phyloP scores from a whole-genome alignment of 1,284 basidiomycete genomes.

The Cutaneotrichosporon sp. region DNA sequence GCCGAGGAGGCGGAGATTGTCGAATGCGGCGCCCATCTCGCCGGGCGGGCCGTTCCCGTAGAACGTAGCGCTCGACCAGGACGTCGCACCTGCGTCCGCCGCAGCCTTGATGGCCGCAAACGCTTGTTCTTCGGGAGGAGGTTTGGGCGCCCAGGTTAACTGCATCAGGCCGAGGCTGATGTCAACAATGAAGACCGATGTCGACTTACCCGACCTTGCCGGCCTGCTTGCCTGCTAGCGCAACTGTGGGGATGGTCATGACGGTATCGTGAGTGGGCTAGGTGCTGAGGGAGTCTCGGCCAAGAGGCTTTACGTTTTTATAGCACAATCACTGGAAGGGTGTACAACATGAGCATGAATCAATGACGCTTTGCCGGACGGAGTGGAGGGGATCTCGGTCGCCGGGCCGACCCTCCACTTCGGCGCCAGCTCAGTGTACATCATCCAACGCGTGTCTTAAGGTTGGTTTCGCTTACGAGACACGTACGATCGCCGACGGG shows the following conservation, averaged over 20 bases:
- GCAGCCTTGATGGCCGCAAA: conserved; percentile 61
- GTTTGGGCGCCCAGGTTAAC: conserved; percentile 53
- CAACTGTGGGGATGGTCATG: conserved; percentile 24
- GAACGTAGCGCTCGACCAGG: conserved; percentile 48
- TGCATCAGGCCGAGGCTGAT: conserved; percentile 54
- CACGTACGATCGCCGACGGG: too few species aligned
- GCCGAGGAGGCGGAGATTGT: conserved; percentile 43
- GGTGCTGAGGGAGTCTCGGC: too few species aligned
- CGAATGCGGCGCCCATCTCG: conserved; percentile 18
- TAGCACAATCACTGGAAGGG: too few species aligned
- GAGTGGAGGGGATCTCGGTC: too few species aligned
- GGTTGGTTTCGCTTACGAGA: too few species aligned
- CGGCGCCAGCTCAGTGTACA: too few species aligned
- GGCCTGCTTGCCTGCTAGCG: conserved; percentile 33
- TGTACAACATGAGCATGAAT: too few species aligned
- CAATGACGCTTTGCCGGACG: too few species aligned
- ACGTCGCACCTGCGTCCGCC: conserved; percentile 55
- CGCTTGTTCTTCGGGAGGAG: conserved; percentile 55
- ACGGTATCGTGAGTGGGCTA: conserved; percentile 2
- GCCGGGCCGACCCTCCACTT: too few species aligned
- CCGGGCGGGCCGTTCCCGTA: conserved; percentile 32
- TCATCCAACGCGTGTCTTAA: too few species aligned
- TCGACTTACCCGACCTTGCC: conserved; percentile 35
- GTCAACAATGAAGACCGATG: neutral
- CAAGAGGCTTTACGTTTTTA: too few species aligned